phyloP scores from a whole-genome alignment of 305 asterid species.

The Fraxinus ornus region DNA sequence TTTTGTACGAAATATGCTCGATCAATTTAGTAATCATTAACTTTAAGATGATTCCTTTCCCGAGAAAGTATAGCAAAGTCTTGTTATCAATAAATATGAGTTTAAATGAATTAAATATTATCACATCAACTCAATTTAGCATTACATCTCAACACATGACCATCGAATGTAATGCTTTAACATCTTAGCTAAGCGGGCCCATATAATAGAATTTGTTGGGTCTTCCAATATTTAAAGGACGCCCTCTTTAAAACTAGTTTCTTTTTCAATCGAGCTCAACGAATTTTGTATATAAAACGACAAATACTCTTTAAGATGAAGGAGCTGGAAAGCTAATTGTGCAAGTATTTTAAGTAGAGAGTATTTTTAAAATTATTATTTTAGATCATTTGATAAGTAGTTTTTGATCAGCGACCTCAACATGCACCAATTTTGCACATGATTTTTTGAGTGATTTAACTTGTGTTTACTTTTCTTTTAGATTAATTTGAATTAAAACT shows the following conservation, averaged over 20 bases:
- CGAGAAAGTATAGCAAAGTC: not conserved
- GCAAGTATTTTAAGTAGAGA: not conserved
- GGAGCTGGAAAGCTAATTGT: not conserved
- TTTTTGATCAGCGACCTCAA: too few relatives aligned
- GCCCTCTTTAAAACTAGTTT: not conserved
- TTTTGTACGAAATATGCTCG: conserved; percentile 22
- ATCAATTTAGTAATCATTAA: not conserved
- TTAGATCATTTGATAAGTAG: not conserved
- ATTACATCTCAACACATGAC: not conserved
- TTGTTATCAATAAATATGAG: not conserved
- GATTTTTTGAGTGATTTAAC: too few relatives aligned
- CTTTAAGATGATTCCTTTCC: not conserved
- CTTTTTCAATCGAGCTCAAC: not conserved
- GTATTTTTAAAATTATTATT: too few relatives aligned
- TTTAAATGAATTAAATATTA: not conserved
- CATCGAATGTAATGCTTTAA: not conserved
- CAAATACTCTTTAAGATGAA: not conserved
- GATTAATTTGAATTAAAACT: too few relatives aligned
- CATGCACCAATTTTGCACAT: not conserved
- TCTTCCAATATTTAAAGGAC: not conserved
- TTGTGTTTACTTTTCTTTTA: too few relatives aligned
- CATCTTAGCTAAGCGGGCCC: not conserved
- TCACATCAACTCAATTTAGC: not conserved
- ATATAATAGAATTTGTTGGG: not conserved
- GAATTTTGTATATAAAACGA: not conserved